Percentiles rank a stretch among this genome's conserved stretches.
These are phyloP conservation scores for Adansonia gregorii DNA, from an alignment of 441 rosid species.

Conservation along the genomic window DNA sequence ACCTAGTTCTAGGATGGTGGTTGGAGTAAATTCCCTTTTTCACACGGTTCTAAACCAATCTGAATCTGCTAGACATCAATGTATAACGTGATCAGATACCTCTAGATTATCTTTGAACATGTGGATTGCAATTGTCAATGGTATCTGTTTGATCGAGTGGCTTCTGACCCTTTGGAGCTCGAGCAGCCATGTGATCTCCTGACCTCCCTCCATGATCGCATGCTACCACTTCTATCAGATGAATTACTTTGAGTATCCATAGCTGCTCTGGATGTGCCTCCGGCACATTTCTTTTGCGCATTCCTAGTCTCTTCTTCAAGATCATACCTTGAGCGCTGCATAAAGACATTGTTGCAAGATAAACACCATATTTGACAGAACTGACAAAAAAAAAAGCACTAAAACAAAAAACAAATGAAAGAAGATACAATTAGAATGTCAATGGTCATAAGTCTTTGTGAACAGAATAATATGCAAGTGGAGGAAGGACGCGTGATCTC, in stretches of 20 bases:
- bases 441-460: background rate
- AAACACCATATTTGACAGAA: slow-evolving; percentile 10
- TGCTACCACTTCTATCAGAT: slow-evolving; percentile 53
- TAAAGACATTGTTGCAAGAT: slow-evolving; percentile 19
- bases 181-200: slow-evolving; percentile 58
- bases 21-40: slow-evolving; percentile 3
- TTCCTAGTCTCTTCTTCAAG: slow-evolving; percentile 78
- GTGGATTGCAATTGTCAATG: slow-evolving; percentile 35
- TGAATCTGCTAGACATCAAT: slow-evolving; percentile 1
- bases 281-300: slow-evolving; percentile 62
- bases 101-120: background rate
- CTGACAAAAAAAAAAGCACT: background rate
- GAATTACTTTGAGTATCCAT: slow-evolving; percentile 55
- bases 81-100: background rate
- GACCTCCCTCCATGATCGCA: slow-evolving; percentile 67
- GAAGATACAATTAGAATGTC: background rate
- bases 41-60: background rate
- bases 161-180: slow-evolving; percentile 41
- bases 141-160: slow-evolving; percentile 46
- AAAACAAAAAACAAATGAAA: background rate
- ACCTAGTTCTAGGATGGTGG: background rate
- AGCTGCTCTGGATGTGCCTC: slow-evolving; percentile 53
- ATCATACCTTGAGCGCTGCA: slow-evolving; percentile 81
- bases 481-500: background rate
- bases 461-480: background rate